Evolutionary conservation across 139 green algal genomes (phyloP).

Genomic region (Bryopsis sp.): DNA sequence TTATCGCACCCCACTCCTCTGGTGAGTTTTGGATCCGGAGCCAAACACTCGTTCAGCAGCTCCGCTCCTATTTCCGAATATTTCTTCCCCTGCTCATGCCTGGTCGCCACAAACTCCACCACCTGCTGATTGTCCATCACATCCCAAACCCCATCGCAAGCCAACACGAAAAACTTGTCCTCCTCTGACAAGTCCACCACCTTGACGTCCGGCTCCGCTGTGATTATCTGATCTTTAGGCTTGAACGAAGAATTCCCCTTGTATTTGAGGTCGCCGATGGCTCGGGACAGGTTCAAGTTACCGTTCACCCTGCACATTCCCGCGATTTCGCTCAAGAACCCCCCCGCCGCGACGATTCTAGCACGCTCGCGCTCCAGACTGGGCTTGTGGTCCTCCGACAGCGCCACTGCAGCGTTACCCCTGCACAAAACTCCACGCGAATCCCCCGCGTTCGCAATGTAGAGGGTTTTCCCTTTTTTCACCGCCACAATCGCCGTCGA

Average conservation of each 20-base stretch:
- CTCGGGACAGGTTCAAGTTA: conserved; percentile 89
- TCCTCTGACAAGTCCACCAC: conserved; percentile 34
- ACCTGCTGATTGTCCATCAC: conserved; percentile 83
- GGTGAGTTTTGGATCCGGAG: conserved; percentile 66
- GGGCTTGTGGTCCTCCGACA: conserved; percentile 84
- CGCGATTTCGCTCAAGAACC: conserved; percentile 40
- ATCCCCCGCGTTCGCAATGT: conserved; percentile 87
- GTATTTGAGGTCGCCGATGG: conserved; percentile 94
- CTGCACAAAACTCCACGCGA: conserved; percentile 70
- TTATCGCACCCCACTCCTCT: conserved; percentile 92
- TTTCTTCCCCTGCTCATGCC: conserved; percentile 41
- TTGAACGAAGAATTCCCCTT: conserved; percentile 64
- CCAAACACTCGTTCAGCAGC: conserved; percentile 82
- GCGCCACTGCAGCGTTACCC: conserved; percentile 41
- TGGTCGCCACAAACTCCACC: conserved; percentile 68
- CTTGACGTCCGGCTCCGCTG: conserved; percentile 43
- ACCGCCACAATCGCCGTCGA: conserved; percentile 85
- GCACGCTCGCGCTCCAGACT: conserved; percentile 53
- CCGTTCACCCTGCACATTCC: conserved; percentile 72
- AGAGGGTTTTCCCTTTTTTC: conserved; percentile 53
- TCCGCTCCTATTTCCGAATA: conserved; percentile 44
- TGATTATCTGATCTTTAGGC: conserved; percentile 51
- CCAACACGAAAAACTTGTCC: conserved; percentile 86
- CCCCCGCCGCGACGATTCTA: conserved; percentile 75
- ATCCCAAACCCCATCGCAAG: conserved; percentile 90